Conservation (phyloP, 805 yeast species). For the Kodamaea laetipori region DNA sequence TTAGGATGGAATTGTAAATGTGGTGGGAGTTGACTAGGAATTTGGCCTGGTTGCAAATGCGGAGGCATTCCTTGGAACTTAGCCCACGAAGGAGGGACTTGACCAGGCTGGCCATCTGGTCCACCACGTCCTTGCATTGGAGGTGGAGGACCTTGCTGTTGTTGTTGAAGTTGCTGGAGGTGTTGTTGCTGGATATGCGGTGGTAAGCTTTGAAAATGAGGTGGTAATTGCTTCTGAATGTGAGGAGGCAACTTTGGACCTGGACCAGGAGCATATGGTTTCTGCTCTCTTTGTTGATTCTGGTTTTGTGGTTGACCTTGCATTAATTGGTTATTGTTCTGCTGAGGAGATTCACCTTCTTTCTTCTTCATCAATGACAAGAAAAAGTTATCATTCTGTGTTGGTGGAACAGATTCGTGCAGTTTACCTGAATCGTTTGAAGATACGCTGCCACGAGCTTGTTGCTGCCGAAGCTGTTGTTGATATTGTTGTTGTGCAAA, state of each 20-base stretch:
- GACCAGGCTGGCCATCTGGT: conserved; percentile 2
- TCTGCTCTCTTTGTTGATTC: background rate
- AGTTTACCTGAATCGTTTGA: conserved; percentile 1
- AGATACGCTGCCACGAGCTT: conserved; percentile 1
- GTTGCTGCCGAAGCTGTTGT: conserved; percentile 18
- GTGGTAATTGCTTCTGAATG: conserved; percentile 8
- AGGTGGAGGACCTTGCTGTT: conserved; percentile 5
- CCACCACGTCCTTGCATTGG: background rate
- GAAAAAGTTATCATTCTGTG: conserved; percentile 31
- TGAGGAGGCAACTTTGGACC: conserved; percentile 7
- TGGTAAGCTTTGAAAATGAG: conserved; percentile 10
- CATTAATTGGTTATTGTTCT: conserved; percentile 7
- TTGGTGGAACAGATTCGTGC: conserved; percentile 5
- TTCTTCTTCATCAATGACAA: conserved; percentile 47
- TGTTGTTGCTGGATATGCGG: conserved; percentile 11
- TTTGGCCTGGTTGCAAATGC: conserved; percentile 8
- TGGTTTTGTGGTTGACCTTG: conserved; percentile 11
- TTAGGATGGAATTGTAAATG: conserved; percentile 18
- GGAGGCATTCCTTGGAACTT: conserved; percentile 11
- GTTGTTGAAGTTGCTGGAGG: conserved; percentile 5
- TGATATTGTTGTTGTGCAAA: conserved; percentile 22
- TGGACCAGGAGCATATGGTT: background rate
- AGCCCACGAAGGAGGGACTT: conserved; percentile 11
- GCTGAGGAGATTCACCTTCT: conserved; percentile 15
- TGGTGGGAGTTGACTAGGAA: conserved; percentile 17